Conservation (phyloP, 768 basidiomycete species). For the Russula abietina region DNA sequence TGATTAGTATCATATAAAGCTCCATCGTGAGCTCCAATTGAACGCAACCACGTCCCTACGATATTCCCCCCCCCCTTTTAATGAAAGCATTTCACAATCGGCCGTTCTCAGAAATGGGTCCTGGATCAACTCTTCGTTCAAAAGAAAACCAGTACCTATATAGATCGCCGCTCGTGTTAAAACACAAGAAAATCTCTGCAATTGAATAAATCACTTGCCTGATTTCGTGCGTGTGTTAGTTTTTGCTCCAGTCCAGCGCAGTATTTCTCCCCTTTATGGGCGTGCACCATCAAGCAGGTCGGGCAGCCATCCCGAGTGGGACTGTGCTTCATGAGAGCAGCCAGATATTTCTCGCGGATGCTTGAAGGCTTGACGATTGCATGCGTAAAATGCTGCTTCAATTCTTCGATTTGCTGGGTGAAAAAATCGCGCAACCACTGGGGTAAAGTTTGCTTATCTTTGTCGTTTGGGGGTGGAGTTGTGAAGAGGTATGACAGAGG, state of each 20-base stretch:
- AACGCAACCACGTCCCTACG: neutral
- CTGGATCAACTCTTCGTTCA: neutral
- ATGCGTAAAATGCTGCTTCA: neutral
- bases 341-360: conserved; percentile 2
- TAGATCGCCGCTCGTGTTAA: neutral
- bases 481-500: too few species aligned
- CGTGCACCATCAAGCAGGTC: neutral
- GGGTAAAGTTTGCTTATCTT: neutral
- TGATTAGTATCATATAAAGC: too few species aligned
- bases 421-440: conserved; percentile 3
- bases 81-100: neutral
- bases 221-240: too few species aligned
- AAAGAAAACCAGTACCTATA: neutral
- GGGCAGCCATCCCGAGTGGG: neutral
- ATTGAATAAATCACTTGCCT: too few species aligned
- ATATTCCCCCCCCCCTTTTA: too few species aligned
- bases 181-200: neutral
- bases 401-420: neutral
- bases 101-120: neutral
- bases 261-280: neutral
- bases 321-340: neutral
- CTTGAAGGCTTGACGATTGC: neutral
- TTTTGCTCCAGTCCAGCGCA: neutral
- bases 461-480: too few species aligned
- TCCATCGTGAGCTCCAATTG: too few species aligned